A percentile compares a stretch with the other conserved stretches of the same genome.
Conservation (phyloP, 192 early-diverging fungal genomes). For the Linnemannia zychae region DNA sequence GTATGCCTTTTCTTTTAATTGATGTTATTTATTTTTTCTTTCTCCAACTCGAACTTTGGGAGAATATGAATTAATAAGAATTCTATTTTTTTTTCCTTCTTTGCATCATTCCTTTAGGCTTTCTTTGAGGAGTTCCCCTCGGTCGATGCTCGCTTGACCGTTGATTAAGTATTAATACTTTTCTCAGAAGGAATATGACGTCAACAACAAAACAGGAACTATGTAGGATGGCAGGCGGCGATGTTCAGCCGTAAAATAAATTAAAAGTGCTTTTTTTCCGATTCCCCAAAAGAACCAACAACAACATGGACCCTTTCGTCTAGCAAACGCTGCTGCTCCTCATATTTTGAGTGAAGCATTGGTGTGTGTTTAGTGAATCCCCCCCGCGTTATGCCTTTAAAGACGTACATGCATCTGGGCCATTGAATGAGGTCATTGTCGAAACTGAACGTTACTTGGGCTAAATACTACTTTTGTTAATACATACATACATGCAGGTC, state of each 20-base stretch:
- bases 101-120: slow-evolving; percentile 40
- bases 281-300: background rate
- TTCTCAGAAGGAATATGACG: background rate
- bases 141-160: slow-evolving; percentile 64
- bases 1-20: slow-evolving; percentile 50
- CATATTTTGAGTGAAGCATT: too few species aligned
- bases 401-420: too few species aligned
- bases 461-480: too few species aligned
- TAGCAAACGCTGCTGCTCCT: too few species aligned
- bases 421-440: too few species aligned
- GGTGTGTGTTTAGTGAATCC: too few species aligned
- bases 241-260: background rate
- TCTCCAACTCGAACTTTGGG: too few species aligned
- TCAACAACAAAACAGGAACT: background rate
- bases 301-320: too few species aligned
- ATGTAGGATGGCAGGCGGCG: background rate
- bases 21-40: too few species aligned
- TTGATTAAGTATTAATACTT: slow-evolving; percentile 65
- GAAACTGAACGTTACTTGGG: too few species aligned
- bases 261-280: background rate
- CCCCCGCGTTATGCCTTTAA: too few species aligned
- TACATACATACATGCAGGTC: too few species aligned
- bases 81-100: slow-evolving; percentile 9
- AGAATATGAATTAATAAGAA: background rate
- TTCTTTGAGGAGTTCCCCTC: slow-evolving; percentile 76